Evolutionary conservation across 495 filamentous ascomycete species (phyloP).

Genomic region (Haplographium delicatum): DNA sequence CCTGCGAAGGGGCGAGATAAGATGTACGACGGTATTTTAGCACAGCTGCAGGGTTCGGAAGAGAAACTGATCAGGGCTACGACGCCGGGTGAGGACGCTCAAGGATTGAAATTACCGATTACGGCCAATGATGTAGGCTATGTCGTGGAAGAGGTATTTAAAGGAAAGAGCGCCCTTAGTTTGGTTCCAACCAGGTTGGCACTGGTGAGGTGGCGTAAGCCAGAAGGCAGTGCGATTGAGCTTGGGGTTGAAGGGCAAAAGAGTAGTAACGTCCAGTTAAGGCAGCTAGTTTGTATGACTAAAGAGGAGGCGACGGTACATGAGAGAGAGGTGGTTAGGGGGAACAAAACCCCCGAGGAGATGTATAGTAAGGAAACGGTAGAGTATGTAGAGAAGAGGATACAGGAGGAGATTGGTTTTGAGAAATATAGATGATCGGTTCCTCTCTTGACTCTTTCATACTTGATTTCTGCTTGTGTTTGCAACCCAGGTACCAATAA

Average conservation of each 20-base stretch:
- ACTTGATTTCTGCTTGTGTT: too few relatives aligned
- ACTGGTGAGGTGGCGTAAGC: conserved; percentile 69
- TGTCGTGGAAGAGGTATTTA: conserved; percentile 82
- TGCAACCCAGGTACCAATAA: too few relatives aligned
- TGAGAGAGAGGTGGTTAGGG: conserved; percentile 73
- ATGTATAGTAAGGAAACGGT: conserved; percentile 64
- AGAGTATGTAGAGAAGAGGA: conserved; percentile 55
- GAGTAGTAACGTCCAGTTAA: conserved; percentile 53
- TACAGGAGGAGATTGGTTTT: conserved; percentile 55
- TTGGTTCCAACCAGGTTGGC: conserved; percentile 72
- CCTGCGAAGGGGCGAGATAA: conserved; percentile 79
- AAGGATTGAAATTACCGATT: conserved; percentile 72
- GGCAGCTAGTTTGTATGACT: conserved; percentile 88
- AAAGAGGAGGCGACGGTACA: conserved; percentile 86
- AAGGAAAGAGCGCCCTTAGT: conserved; percentile 76
- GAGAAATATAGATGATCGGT: conserved; percentile 38
- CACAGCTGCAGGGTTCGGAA: conserved; percentile 64
- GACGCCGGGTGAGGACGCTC: conserved; percentile 50
- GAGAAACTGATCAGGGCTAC: conserved; percentile 60
- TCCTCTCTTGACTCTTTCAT: conserved; percentile 2
- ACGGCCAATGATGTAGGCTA: conserved; percentile 77
- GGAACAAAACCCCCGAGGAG: conserved; percentile 59
- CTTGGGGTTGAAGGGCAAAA: conserved; percentile 66
- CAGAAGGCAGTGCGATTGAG: conserved; percentile 43
- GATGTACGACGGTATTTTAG: conserved; percentile 78